A percentile compares a stretch with the other conserved stretches of the same genome.
phyloP scores from a whole-genome alignment of 2,329 filamentous ascomycete genomes.

The Colletotrichum falcatum region DNA sequence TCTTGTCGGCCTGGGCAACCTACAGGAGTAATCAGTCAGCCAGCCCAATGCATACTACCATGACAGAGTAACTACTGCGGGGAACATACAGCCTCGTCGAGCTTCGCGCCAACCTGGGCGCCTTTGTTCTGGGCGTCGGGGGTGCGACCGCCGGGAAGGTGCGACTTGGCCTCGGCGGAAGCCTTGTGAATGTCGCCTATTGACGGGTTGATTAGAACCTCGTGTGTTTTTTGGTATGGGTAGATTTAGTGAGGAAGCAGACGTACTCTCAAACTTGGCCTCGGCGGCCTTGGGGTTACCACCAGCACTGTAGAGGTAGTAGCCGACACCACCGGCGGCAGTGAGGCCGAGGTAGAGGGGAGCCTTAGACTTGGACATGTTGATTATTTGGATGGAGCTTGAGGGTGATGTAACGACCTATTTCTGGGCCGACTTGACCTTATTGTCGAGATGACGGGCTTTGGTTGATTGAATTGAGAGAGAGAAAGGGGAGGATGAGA shows the following conservation, averaged over 20 bases:
- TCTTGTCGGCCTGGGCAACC: conserved; percentile 72
- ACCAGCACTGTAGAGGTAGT: conserved; percentile 92
- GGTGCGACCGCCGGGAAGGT: conserved; percentile 72
- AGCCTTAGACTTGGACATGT: conserved; percentile 61
- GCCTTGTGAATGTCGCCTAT: conserved; percentile 82
- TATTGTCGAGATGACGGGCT: conserved; percentile 13
- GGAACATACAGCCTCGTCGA: conserved; percentile 70
- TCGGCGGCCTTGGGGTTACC: conserved; percentile 85
- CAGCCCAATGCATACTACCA: not conserved
- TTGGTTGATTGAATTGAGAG: conserved; percentile 25
- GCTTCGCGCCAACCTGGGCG: conserved; percentile 67
- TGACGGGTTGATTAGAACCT: not conserved
- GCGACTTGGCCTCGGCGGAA: conserved; percentile 73
- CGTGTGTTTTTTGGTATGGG: not conserved
- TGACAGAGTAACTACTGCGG: not conserved
- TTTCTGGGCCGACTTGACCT: not conserved
- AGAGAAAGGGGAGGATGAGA: conserved; percentile 6
- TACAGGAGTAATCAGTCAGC: conserved; percentile 55
- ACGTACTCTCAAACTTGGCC: conserved; percentile 86
- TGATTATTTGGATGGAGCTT: conserved; percentile 40
- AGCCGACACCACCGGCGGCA: conserved; percentile 77
- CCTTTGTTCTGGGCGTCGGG: conserved; percentile 69
- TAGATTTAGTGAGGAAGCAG: not conserved
- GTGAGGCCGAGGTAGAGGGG: conserved; percentile 69
- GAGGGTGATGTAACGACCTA: not conserved